phyloP scores from a whole-genome alignment of 352 stramenopile genomes.

The Phytophthora colocasiae region DNA sequence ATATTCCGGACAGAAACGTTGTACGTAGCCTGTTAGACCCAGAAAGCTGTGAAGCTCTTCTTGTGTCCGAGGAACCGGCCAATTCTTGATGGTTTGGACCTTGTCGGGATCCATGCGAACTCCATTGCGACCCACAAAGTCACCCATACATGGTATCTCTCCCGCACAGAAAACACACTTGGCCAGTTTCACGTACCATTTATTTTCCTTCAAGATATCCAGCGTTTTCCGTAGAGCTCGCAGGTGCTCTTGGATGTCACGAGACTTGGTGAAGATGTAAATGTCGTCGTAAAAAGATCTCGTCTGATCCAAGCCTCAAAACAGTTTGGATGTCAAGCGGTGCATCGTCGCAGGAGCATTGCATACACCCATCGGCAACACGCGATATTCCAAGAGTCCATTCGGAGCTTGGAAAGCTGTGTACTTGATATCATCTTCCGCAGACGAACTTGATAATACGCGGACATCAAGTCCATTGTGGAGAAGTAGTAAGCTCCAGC shows the following conservation, averaged over 20 bases:
- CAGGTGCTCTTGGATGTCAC: not conserved
- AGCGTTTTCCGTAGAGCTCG: not conserved
- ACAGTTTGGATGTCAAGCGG: constrained; percentile 6
- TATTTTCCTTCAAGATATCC: constrained; percentile 4
- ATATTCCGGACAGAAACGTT: not conserved
- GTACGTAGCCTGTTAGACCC: not conserved
- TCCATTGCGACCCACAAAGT: too few relatives aligned
- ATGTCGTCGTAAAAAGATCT: constrained; percentile 19
- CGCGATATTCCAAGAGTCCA: too few relatives aligned
- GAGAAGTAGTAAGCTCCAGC: not conserved
- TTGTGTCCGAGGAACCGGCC: not conserved
- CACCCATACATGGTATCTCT: too few relatives aligned
- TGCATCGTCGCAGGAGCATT: not conserved
- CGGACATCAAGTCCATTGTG: constrained; percentile 28
- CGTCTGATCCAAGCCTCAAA: constrained; percentile 1
- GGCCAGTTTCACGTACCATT: constrained; percentile 6
- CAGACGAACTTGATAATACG: constrained; percentile 38
- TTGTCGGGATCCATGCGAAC: constrained; percentile 5
- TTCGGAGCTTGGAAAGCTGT: too few relatives aligned
- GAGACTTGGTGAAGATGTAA: constrained; percentile 12
- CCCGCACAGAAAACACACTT: too few relatives aligned
- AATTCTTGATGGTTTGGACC: constrained; percentile 9
- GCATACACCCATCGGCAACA: too few relatives aligned
- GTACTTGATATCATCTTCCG: not conserved
- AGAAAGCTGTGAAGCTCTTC: constrained; percentile 1